Conservation (phyloP, 2,329 filamentous ascomycete species). For the Penicillium hordei region DNA sequence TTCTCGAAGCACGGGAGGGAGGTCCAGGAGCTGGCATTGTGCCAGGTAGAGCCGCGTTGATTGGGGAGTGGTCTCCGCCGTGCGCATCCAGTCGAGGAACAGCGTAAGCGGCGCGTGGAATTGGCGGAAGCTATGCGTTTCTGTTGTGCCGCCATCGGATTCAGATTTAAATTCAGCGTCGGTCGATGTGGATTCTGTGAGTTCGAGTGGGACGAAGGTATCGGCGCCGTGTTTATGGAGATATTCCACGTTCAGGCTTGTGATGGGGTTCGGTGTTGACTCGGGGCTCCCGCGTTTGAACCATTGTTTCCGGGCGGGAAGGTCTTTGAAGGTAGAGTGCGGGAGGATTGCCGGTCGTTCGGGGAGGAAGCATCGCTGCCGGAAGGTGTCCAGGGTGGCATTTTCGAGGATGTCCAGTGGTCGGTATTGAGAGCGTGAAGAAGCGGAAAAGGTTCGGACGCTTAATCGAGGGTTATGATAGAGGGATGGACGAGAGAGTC, state of each 20-base stretch:
- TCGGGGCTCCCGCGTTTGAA: constrained; percentile 45
- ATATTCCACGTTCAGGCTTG: constrained; percentile 44
- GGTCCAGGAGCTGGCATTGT: constrained; percentile 69
- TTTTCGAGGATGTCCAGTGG: constrained; percentile 33
- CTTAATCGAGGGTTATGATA: no score
- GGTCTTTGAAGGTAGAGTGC: constrained; percentile 40
- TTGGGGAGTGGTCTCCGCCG: constrained; percentile 25
- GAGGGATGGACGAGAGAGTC: background rate
- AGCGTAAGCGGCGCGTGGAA: constrained; percentile 57
- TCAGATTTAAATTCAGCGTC: background rate
- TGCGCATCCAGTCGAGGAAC: constrained; percentile 57
- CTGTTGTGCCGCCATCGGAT: background rate
- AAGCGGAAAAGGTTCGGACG: constrained; percentile 6
- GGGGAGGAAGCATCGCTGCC: constrained; percentile 52
- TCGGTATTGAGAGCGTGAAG: constrained; percentile 18
- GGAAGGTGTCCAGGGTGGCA: constrained; percentile 50
- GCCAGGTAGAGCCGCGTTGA: constrained; percentile 71
- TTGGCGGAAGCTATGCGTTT: constrained; percentile 43
- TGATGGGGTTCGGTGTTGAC: constrained; percentile 33
- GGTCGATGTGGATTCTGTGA: constrained; percentile 39
- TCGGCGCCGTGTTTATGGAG: constrained; percentile 47
- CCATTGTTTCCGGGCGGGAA: constrained; percentile 62
- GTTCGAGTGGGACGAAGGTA: constrained; percentile 59
- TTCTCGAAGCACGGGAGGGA: constrained; percentile 61
- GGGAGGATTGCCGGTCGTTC: constrained; percentile 56